Base-by-base conservation (phyloP, 1,139 yeast species). In the Saccharomyces hybrid region DNA sequence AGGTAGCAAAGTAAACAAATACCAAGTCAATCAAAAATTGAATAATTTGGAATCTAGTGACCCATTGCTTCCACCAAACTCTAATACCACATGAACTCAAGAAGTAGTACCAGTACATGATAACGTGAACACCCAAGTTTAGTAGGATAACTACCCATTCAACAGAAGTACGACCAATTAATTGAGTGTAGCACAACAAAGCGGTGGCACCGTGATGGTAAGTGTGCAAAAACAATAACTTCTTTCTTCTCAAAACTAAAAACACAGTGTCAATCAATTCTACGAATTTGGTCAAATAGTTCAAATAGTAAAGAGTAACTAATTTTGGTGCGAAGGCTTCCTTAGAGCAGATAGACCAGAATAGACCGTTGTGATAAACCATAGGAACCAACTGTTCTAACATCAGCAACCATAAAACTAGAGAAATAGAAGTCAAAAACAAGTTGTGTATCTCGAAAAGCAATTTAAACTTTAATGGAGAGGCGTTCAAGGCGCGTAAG, bases 31-130 rank as follows among this genome's bases (percentile, higher is more conserved):
- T 79, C 66, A 93, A 77, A 68, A 93, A 93, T 76, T 93, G 99
- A 66, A 88, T 81, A 74, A 93, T 93, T 77, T 93, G 99, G 80
- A 88, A 84, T 63, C 96, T 82, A 52, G 99, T 93, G 64, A 93
- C 97, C 97, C 97, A 93, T 76, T 91, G 96, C 76, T 93, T 93
- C 99, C 99, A 93, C 98, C 98, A 91, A 56, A 93, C 97, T 65
- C 93, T 84, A 70, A 91, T 88, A 57, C 96, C 96, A 72, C 96
- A 82, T 16, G 98, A 89, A 62, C 93, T 81, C 67, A 93, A 78
- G 81, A 90, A 91, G 79, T 93, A 93, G 81, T 93, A 93, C 88
- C 91, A 93, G 82, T 93, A 93, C 99, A 93, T 93, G 63, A 93
- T 85, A 51, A 93, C 96, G 70, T 93, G 99, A 51, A 93, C 99